These are phyloP conservation scores for Scheffersomyces quercinus DNA, from an alignment of 1,139 yeast genomes.

Conservation along the genomic window DNA sequence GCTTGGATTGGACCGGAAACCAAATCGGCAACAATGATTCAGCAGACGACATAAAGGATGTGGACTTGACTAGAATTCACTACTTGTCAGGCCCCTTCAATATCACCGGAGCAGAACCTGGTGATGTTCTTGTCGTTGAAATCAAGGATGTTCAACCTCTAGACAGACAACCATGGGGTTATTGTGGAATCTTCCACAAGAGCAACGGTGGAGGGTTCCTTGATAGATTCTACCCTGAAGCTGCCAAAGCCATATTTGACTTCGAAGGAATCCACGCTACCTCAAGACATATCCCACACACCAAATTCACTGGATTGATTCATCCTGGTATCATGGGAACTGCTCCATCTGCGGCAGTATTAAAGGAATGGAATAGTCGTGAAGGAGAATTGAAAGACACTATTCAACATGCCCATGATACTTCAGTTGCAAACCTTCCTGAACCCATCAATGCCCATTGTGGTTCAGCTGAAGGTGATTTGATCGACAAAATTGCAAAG, in stretches of 20 bases:
- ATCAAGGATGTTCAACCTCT: conserved; percentile 53
- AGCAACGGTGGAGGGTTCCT: conserved; percentile 53
- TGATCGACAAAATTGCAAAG: conserved; percentile 27
- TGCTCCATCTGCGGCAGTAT: conserved; percentile 44
- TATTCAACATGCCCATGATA: conserved; percentile 28
- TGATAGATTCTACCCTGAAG: conserved; percentile 47
- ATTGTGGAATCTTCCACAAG: conserved; percentile 48
- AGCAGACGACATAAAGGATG: conserved; percentile 47
- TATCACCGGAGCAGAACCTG: conserved; percentile 45
- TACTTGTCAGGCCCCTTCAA: conserved; percentile 51
- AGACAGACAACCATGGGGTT: conserved; percentile 55
- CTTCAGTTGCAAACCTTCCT: conserved; percentile 46
- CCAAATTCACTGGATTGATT: conserved; percentile 41
- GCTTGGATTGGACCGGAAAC: conserved; percentile 56
- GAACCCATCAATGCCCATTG: conserved; percentile 34
- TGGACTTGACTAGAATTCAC: conserved; percentile 46
- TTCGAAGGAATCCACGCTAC: conserved; percentile 51
- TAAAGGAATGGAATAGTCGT: conserved; percentile 45
- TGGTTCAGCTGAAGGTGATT: conserved; percentile 32
- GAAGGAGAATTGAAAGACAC: conserved; percentile 32
- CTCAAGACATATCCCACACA: conserved; percentile 50
- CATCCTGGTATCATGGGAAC: conserved; percentile 55
- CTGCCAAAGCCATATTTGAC: conserved; percentile 53
- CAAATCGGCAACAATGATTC: conserved; percentile 46
- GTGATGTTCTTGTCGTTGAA: conserved; percentile 49